phyloP scores from a whole-genome alignment of 495 filamentous ascomycete genomes.

The Penicillium alfredii region DNA sequence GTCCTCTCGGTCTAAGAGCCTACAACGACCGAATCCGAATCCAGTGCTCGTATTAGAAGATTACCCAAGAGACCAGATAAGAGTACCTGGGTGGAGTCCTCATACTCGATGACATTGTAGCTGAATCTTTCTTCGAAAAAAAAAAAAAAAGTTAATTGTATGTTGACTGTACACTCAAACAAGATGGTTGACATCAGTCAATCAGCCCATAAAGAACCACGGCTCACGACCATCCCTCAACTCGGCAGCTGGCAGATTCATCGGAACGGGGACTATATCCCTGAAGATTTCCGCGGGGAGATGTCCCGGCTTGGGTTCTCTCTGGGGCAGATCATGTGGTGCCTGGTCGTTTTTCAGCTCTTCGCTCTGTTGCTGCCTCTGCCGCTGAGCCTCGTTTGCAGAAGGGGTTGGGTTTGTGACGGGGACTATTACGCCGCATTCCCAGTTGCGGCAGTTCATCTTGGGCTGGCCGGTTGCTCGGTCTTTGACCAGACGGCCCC shows the following conservation, averaged over 20 bases:
- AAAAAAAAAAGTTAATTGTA: no score
- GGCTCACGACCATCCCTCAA: constrained; percentile 30
- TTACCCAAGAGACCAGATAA: no score
- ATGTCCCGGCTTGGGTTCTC: no score
- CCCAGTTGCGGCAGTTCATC: constrained; percentile 89
- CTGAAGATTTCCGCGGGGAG: constrained; percentile 42
- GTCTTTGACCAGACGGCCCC: constrained; percentile 70
- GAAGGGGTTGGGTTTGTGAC: constrained; percentile 13
- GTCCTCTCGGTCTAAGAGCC: no score
- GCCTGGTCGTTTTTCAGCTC: neutral
- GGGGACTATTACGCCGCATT: constrained; percentile 80
- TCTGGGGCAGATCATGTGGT: no score
- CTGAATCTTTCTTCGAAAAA: no score
- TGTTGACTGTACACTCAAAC: neutral
- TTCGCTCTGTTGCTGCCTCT: neutral
- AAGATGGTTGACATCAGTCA: no score
- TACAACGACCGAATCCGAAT: no score
- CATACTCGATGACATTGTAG: no score
- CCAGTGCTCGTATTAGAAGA: no score
- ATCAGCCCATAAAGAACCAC: constrained; percentile 3
- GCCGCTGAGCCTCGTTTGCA: neutral
- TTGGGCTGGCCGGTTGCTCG: constrained; percentile 56
- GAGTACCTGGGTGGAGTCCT: no score
- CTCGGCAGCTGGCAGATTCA: constrained; percentile 52
- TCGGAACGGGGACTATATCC: constrained; percentile 61